These are phyloP conservation scores for Eutrema heterophyllum DNA, from an alignment of 345 rosid genomes.

Conservation along the genomic window DNA sequence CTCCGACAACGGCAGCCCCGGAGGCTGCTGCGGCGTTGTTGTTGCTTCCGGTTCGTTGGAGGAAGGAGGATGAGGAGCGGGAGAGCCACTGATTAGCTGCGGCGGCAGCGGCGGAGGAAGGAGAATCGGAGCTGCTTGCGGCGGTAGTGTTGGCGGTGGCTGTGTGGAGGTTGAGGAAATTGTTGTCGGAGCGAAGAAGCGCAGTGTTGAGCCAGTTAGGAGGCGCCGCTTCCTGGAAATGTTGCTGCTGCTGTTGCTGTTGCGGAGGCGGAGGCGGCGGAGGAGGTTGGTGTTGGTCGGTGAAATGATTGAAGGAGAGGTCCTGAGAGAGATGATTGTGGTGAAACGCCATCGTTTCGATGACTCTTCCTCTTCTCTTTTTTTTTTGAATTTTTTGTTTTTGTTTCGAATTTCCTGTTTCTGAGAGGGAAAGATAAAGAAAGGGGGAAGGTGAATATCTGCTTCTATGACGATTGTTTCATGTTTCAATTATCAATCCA, in stretches of 20 bases:
- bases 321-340: constrained; percentile 68
- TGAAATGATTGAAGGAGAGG: constrained; percentile 74
- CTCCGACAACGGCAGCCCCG: constrained; percentile 41
- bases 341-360: constrained; percentile 64
- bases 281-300: constrained; percentile 46
- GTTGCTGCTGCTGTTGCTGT: constrained; percentile 37
- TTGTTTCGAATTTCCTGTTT: constrained; percentile 14
- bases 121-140: constrained; percentile 39
- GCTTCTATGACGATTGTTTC: constrained; percentile 30
- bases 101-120: constrained; percentile 37
- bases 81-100: constrained; percentile 68
- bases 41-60: constrained; percentile 48
- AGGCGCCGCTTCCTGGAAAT: constrained; percentile 42
- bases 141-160: constrained; percentile 29
- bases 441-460: constrained; percentile 22
- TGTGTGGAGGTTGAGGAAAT: constrained; percentile 83
- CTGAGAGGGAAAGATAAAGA: constrained; percentile 32
- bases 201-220: constrained; percentile 94
- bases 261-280: constrained; percentile 35
- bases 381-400: not conserved
- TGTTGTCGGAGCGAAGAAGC: constrained; percentile 60
- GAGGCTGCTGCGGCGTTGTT: constrained; percentile 52
- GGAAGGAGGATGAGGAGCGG: constrained; percentile 48
- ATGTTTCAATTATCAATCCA: constrained; percentile 23
- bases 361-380: not conserved